A percentile compares a stretch with the other conserved stretches of the same genome.
Evolutionary conservation across 148 eudicot genomes (phyloP).

Genomic region (Vaccinium corymbosum): DNA sequence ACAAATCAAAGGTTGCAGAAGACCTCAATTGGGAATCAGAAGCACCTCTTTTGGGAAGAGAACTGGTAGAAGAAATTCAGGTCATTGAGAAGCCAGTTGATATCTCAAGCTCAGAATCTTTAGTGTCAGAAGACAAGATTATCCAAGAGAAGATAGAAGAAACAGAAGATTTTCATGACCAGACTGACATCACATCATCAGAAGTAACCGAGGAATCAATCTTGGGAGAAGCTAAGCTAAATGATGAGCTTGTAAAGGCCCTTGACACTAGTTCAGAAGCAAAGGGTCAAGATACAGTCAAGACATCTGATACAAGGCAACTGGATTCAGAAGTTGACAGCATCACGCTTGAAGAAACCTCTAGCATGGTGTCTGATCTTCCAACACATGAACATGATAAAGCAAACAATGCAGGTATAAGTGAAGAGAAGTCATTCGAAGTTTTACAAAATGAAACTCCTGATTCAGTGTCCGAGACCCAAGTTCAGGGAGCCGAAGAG

Average conservation of each 20-base stretch:
- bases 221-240: conserved; percentile 5
- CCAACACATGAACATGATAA: conserved; percentile 5
- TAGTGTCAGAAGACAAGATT: conserved; percentile 14
- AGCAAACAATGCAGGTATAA: not conserved
- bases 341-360: conserved; percentile 12
- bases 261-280: conserved; percentile 8
- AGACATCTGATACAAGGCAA: conserved; percentile 4
- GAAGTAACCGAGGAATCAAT: not conserved
- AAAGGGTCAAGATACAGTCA: not conserved
- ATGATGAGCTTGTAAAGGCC: conserved; percentile 11
- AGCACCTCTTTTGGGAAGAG: not conserved
- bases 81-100: conserved; percentile 8
- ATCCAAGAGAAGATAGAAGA: conserved; percentile 20
- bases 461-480: not conserved
- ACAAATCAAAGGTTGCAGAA: conserved; percentile 9
- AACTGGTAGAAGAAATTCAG: conserved; percentile 7
- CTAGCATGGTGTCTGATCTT: conserved; percentile 11
- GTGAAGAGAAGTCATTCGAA: conserved; percentile 17
- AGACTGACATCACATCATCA: conserved; percentile 1
- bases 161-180: not conserved
- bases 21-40: conserved; percentile 19
- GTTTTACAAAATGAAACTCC: conserved; percentile 1
- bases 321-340: conserved; percentile 10
- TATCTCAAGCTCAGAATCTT: conserved; percentile 11
- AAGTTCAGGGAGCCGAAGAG: conserved; percentile 3